Conservation (phyloP, 768 basidiomycete genomes). For the Russula virescens region DNA sequence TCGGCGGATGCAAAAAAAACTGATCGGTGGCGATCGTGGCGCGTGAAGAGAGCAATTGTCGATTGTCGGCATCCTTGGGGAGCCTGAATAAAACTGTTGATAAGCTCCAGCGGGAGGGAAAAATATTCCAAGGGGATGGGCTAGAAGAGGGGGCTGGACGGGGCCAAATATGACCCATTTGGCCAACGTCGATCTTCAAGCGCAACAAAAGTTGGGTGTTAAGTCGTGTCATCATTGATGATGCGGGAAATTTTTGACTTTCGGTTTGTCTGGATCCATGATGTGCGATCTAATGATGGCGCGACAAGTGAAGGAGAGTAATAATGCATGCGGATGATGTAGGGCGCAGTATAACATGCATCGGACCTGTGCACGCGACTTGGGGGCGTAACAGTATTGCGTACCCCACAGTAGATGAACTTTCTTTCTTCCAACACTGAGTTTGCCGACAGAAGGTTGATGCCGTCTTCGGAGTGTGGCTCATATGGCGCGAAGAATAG, state of each 20-base stretch:
- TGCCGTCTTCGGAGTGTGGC: constrained; percentile 11
- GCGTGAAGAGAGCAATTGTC: not conserved
- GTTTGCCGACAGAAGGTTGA: not conserved
- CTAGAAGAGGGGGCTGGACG: not conserved
- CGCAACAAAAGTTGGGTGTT: too few species aligned
- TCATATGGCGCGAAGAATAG: constrained; percentile 4
- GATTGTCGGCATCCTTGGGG: not conserved
- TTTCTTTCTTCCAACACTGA: not conserved
- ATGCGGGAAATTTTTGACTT: not conserved
- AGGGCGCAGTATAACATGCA: not conserved
- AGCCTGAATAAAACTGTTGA: not conserved
- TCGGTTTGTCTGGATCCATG: not conserved
- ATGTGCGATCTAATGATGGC: not conserved
- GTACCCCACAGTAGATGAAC: constrained; percentile 13
- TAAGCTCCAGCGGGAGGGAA: not conserved
- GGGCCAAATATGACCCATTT: not conserved
- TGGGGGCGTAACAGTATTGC: constrained; percentile 17
- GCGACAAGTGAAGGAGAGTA: constrained; percentile 1
- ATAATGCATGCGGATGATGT: constrained; percentile 16
- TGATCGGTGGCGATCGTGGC: constrained; percentile 20
- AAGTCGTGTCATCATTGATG: too few species aligned
- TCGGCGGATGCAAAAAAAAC: constrained; percentile 8
- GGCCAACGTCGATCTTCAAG: constrained; percentile 4
- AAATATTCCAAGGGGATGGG: not conserved
- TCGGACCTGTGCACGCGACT: not conserved